These are phyloP conservation scores for Knufia petricola DNA, from an alignment of 2,329 filamentous ascomycete genomes.

Conservation along the genomic window DNA sequence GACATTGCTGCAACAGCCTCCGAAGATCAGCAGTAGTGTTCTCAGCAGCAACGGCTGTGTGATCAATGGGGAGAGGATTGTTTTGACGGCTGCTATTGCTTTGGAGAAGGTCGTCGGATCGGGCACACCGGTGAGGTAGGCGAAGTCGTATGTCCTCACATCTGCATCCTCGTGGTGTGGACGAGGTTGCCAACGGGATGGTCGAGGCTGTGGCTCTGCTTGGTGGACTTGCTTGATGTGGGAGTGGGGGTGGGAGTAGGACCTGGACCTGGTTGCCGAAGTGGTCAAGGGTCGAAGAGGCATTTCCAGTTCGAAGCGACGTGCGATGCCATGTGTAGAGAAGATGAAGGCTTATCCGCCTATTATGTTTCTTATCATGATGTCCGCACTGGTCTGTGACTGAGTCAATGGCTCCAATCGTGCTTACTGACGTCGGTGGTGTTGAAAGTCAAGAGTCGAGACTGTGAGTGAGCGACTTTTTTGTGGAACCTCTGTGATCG, in stretches of 20 bases:
- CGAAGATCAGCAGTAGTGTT: constrained; percentile 83
- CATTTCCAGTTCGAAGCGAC: too few species aligned
- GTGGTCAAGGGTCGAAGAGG: too few species aligned
- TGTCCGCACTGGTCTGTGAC: too few species aligned
- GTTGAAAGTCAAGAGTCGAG: too few species aligned
- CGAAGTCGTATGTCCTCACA: constrained; percentile 7
- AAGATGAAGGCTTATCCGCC: too few species aligned
- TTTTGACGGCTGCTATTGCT: neutral
- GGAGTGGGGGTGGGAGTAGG: neutral
- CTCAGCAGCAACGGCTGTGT: constrained; percentile 22
- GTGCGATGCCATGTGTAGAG: too few species aligned
- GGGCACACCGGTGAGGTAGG: constrained; percentile 5
- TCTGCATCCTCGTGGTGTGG: constrained; percentile 1
- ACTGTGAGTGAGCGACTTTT: too few species aligned
- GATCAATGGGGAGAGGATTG: constrained; percentile 20
- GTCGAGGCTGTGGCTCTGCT: neutral
- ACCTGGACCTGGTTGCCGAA: too few species aligned
- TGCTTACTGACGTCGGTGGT: too few species aligned
- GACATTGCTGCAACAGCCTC: constrained; percentile 92
- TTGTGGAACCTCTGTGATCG: too few species aligned
- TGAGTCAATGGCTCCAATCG: too few species aligned
- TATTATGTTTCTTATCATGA: too few species aligned
- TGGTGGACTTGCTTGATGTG: neutral
- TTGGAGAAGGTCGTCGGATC: neutral
- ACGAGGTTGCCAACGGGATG: constrained; percentile 4